Evolutionary conservation across 2,329 filamentous ascomycete species (phyloP).

Genomic region (Trichophyton verrucosum): DNA sequence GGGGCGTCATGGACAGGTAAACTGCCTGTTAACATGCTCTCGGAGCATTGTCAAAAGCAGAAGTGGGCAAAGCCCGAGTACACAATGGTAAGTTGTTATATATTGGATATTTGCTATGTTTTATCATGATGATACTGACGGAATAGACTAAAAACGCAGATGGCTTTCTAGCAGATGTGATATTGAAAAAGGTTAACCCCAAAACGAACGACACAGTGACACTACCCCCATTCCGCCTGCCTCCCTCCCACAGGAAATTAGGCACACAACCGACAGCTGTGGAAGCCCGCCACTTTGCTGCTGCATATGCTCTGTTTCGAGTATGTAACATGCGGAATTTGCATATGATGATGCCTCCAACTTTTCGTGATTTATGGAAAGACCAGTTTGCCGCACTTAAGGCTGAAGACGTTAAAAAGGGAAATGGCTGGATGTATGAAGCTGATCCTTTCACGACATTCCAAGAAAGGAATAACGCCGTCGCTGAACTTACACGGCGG

Average conservation of each 20-base stretch:
- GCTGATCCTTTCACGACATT: constrained; percentile 81
- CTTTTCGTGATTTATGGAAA: constrained; percentile 84
- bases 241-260: constrained; percentile 61
- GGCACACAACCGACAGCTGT: constrained; percentile 66
- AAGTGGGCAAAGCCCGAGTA: constrained; percentile 94
- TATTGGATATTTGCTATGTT: background rate
- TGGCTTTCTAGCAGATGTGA: constrained; percentile 69
- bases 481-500: constrained; percentile 60
- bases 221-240: constrained; percentile 72
- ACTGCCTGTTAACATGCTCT: constrained; percentile 81
- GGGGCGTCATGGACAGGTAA: constrained; percentile 97
- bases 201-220: constrained; percentile 70
- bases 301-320: constrained; percentile 79
- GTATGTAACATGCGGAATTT: constrained; percentile 94
- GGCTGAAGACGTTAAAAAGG: constrained; percentile 63
- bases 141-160: constrained; percentile 52
- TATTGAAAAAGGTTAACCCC: constrained; percentile 57
- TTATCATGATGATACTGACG: constrained; percentile 10
- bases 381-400: constrained; percentile 73
- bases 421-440: constrained; percentile 79
- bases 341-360: constrained; percentile 84
- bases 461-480: constrained; percentile 66
- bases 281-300: constrained; percentile 86
- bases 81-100: constrained; percentile 49
- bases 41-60: constrained; percentile 90